These are phyloP conservation scores for Forsythia suspensa DNA, from an alignment of 257 asterid genomes.

Conservation along the genomic window DNA sequence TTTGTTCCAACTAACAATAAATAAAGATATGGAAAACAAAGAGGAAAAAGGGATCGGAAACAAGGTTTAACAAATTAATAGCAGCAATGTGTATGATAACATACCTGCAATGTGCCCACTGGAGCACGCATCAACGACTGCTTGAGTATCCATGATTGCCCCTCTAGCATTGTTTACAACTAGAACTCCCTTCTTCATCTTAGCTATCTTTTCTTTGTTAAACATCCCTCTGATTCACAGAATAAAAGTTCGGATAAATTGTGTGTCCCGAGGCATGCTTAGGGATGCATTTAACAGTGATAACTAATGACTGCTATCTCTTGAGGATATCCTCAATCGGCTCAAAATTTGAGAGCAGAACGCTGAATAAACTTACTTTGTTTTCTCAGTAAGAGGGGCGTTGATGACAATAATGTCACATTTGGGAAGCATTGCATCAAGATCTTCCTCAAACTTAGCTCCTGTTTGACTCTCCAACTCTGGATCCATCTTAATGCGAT, in stretches of 20 bases:
- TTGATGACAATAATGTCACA: constrained; percentile 90
- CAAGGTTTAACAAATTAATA: too few relatives aligned
- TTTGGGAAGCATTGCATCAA: constrained; percentile 88
- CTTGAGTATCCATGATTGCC: constrained; percentile 98
- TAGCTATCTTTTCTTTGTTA: constrained; percentile 76
- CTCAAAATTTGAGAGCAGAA: background rate
- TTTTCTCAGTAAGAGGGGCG: constrained; percentile 90
- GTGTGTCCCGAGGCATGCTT: background rate
- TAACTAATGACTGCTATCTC: background rate
- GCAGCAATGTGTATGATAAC: too few relatives aligned
- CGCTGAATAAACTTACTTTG: constrained; percentile 48
- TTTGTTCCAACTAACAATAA: too few relatives aligned
- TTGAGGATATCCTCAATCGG: background rate
- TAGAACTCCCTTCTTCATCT: constrained; percentile 88
- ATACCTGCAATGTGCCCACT: constrained; percentile 97
- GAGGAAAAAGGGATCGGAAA: too few relatives aligned
- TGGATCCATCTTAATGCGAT: constrained; percentile 72
- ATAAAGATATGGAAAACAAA: too few relatives aligned
- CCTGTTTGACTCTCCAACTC: constrained; percentile 81
- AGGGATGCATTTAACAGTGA: background rate
- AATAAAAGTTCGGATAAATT: background rate
- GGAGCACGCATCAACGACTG: constrained; percentile 90
- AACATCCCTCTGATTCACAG: constrained; percentile 71
- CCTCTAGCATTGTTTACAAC: constrained; percentile 98
- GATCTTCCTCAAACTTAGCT: constrained; percentile 84